Evolutionary conservation across 2,329 filamentous ascomycete genomes (phyloP).

Genomic region (Pestalotiopsis sp.): DNA sequence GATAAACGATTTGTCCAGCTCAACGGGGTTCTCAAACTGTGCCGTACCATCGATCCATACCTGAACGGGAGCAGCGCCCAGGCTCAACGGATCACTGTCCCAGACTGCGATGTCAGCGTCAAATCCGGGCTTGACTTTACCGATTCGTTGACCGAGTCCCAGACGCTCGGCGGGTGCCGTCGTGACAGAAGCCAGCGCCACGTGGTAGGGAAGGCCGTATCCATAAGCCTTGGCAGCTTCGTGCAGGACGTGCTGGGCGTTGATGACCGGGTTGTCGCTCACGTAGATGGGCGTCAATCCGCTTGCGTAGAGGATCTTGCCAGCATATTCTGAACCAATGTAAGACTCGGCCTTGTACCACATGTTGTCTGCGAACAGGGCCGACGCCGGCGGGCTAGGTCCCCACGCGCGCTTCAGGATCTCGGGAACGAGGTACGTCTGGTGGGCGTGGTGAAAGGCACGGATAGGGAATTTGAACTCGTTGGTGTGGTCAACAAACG

Average conservation of each 20-base stretch:
- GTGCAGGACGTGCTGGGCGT: slow-evolving; percentile 71
- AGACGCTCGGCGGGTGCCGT: slow-evolving; percentile 61
- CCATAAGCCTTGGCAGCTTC: slow-evolving; percentile 64
- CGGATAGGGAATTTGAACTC: slow-evolving; percentile 70
- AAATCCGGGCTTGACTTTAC: slow-evolving; percentile 64
- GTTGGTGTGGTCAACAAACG: slow-evolving; percentile 71
- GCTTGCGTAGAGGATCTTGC: slow-evolving; percentile 67
- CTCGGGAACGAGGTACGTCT: slow-evolving; percentile 69
- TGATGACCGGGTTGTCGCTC: slow-evolving; percentile 72
- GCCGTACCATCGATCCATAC: slow-evolving; percentile 66
- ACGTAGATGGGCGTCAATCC: slow-evolving; percentile 70
- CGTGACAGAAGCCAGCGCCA: slow-evolving; percentile 60
- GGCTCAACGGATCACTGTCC: slow-evolving; percentile 64
- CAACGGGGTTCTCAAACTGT: slow-evolving; percentile 58
- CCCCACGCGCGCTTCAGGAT: slow-evolving; percentile 62
- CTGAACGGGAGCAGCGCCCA: slow-evolving; percentile 62
- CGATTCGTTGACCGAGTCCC: slow-evolving; percentile 59
- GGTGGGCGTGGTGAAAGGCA: slow-evolving; percentile 72
- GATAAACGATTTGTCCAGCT: slow-evolving; percentile 52
- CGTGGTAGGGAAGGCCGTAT: slow-evolving; percentile 64
- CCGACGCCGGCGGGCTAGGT: slow-evolving; percentile 55
- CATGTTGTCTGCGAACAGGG: slow-evolving; percentile 74
- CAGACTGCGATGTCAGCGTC: slow-evolving; percentile 66
- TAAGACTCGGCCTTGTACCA: slow-evolving; percentile 73
- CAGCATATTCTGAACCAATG: slow-evolving; percentile 66